These are phyloP conservation scores for Phytophthora sp. DNA, from an alignment of 352 stramenopile species.

Conservation along the genomic window DNA sequence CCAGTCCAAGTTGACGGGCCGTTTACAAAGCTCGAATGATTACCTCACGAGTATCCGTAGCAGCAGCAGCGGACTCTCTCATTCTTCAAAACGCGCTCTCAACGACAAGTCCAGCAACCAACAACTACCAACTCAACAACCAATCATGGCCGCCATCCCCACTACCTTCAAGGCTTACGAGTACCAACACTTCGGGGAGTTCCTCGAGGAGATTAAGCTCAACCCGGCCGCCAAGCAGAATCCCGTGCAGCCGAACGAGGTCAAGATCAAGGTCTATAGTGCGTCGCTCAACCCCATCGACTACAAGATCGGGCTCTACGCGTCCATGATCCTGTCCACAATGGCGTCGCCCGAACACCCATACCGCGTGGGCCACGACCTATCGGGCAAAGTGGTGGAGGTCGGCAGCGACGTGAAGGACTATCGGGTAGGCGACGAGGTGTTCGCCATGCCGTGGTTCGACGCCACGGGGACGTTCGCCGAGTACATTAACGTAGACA, in stretches of 20 bases:
- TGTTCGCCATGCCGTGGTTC: conserved; percentile 35
- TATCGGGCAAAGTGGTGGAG: conserved; percentile 38
- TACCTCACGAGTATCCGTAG: no score
- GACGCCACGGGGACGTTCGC: conserved; percentile 30
- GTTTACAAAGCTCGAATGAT: no score
- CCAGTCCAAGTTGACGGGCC: not conserved
- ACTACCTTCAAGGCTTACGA: conserved; percentile 31
- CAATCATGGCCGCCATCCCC: conserved; percentile 16
- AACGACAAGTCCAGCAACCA: conserved; percentile 11
- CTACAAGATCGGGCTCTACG: conserved; percentile 27
- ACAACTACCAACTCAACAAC: not conserved
- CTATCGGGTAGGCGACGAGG: conserved; percentile 41
- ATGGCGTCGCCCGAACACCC: conserved; percentile 16
- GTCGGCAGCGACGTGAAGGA: conserved; percentile 37
- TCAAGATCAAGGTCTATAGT: conserved; percentile 32
- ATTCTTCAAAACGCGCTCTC: conserved; percentile 25
- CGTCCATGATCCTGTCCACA: conserved; percentile 12
- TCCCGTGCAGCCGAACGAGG: conserved; percentile 16
- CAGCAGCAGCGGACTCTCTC: not conserved
- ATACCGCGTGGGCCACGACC: conserved; percentile 29
- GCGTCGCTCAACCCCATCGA: conserved; percentile 43
- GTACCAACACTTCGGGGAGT: conserved; percentile 24
- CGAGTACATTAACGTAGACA: conserved; percentile 48
- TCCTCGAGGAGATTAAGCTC: conserved; percentile 31
- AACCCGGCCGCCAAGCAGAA: conserved; percentile 17